phyloP scores from a whole-genome alignment of 345 rosid genomes.

The Anacardium occidentale region DNA sequence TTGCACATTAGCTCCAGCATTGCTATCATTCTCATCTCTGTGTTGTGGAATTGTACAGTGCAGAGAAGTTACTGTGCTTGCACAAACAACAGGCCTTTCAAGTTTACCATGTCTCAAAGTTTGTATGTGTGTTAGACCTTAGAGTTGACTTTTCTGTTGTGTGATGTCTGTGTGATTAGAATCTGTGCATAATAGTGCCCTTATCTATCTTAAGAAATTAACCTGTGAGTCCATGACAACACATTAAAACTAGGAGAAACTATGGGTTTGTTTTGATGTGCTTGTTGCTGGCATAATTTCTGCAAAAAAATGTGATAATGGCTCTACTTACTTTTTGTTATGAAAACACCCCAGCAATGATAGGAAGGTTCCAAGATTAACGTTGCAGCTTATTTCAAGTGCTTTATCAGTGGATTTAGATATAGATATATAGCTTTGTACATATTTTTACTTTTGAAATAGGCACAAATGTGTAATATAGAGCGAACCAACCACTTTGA shows the following conservation, averaged over 20 bases:
- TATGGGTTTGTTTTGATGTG: slow-evolving; percentile 12
- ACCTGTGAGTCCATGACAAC: background rate
- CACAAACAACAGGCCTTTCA: slow-evolving; percentile 25
- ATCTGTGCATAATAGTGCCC: slow-evolving; percentile 19
- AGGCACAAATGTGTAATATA: background rate
- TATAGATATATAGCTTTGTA: slow-evolving; percentile 1
- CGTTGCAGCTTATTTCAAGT: background rate
- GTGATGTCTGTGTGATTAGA: slow-evolving; percentile 6
- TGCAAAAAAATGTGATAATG: background rate
- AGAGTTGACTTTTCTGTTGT: slow-evolving; percentile 16
- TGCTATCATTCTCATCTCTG: slow-evolving; percentile 18
- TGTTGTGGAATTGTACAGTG: slow-evolving; percentile 41
- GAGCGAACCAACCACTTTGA: too few species aligned
- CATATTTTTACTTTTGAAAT: background rate
- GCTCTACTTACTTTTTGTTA: background rate
- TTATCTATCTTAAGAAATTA: slow-evolving; percentile 3
- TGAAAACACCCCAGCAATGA: background rate
- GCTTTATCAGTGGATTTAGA: slow-evolving; percentile 1
- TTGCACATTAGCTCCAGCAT: slow-evolving; percentile 27
- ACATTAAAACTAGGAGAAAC: slow-evolving; percentile 4
- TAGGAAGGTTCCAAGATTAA: background rate
- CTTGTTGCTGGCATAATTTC: slow-evolving; percentile 9
- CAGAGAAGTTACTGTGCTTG: slow-evolving; percentile 35
- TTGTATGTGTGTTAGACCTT: slow-evolving; percentile 25
- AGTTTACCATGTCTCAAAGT: slow-evolving; percentile 12